Evolutionary conservation across 352 stramenopile genomes (phyloP), one percentile per base, ranked within the genome.

Genomic region (Globisporangium nagaii): DNA sequence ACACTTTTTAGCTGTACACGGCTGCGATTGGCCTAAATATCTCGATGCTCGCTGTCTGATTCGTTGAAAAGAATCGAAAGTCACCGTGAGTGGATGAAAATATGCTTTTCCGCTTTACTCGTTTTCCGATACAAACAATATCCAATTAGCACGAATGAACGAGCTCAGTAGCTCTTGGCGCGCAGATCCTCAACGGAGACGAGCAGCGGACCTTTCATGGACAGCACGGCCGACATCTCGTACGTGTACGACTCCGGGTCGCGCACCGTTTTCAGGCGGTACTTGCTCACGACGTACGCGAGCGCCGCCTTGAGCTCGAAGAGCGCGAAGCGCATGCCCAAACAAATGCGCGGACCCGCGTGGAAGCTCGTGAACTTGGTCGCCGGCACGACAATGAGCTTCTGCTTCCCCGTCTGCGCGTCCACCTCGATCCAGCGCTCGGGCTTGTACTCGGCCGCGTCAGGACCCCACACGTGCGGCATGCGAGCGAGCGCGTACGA

Each of bases 391-490:
- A 45, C 32, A 0, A 50, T 32, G 41, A 62, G 17, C 27, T 52
- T 56, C 28, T 66, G 36, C 32, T 68, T 67, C 10, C 56, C 60
- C 0, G 62, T 66, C 3, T 27, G 22, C 0, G 45, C 44, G 19
- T 82, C 66, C 12, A 83, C 54, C 52, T 82, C 70, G n/a, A 87
- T 54, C 60, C 64, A 87, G 12, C 79, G 63, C 48, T 88, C 70
- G 0, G 78, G 75, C 25, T 70, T 75, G 51, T 78, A 84, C 58
- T 82, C 60, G 6, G 49, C 41, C 0, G 70, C 68, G 56, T 90
- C 77, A 11, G 36, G 36, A 4, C 70, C 75, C 71, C 78, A 89
- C 2, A 89, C 54, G 10, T 65, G 53, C 9, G 58, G 47, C 52
- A 72, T 71, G 3, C 74, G 60, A 2, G 53, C 79, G 45, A 83